phyloP scores from a whole-genome alignment of 768 basidiomycete species.

The Hysterangium stoloniferum region DNA sequence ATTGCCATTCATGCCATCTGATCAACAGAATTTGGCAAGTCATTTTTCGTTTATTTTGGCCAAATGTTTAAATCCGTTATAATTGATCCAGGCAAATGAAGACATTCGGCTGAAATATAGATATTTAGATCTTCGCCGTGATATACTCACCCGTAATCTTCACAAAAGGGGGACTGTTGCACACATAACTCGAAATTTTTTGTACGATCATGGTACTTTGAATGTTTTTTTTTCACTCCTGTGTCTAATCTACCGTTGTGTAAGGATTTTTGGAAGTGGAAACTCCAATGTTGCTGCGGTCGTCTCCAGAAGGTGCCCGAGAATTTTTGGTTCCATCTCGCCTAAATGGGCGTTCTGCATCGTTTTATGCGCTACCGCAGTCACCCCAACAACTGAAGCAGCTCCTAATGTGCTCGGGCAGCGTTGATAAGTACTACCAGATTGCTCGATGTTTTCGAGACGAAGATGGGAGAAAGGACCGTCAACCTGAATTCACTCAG shows the following conservation, averaged over 20 bases:
- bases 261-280: conserved; percentile 89
- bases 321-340: conserved; percentile 90
- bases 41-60: background rate
- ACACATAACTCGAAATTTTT: conserved; percentile 60
- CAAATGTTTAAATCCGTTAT: conserved; percentile 2
- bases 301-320: conserved; percentile 89
- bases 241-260: conserved; percentile 15
- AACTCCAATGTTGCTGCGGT: conserved; percentile 84
- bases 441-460: conserved; percentile 93
- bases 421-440: conserved; percentile 86
- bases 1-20: conserved; percentile 83
- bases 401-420: conserved; percentile 82
- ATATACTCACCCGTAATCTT: conserved; percentile 67
- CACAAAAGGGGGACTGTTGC: conserved; percentile 78
- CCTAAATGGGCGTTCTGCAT: conserved; percentile 24
- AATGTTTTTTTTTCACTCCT: conserved; percentile 12
- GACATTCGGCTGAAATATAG: conserved; percentile 80
- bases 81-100: conserved; percentile 65
- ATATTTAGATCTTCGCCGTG: conserved; percentile 81
- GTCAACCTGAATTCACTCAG: conserved; percentile 97
- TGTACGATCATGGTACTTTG: conserved; percentile 63
- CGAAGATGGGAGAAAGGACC: conserved; percentile 89
- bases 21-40: conserved; percentile 65
- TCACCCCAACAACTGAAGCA: conserved; percentile 97
- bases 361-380: conserved; percentile 87